A percentile compares a stretch with the other conserved stretches of the same genome.
Evolutionary conservation across 257 asterid genomes (phyloP).

Genomic region (Przewalskia tangutica): DNA sequence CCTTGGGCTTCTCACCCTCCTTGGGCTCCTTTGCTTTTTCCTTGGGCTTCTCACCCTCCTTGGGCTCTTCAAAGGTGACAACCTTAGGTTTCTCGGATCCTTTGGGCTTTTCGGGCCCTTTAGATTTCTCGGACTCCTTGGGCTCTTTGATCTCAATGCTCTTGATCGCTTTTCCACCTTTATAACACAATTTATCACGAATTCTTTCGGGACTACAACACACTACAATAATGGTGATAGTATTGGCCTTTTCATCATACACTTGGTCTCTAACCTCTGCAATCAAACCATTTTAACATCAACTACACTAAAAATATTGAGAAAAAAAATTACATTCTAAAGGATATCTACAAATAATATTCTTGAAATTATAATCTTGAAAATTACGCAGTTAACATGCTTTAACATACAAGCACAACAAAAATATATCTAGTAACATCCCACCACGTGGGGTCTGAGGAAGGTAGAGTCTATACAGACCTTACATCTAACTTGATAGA

Average conservation of each 20-base stretch:
- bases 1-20: conserved; percentile 11
- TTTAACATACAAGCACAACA: no score
- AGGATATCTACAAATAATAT: background rate
- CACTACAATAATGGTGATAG: conserved; percentile 51
- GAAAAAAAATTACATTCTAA: background rate
- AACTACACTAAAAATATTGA: background rate
- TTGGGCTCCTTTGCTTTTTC: background rate
- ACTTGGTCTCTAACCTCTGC: conserved; percentile 70
- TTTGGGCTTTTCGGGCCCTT: conserved; percentile 15
- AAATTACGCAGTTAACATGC: background rate
- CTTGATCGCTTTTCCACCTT: conserved; percentile 47
- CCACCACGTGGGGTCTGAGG: no score
- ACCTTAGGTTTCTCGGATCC: conserved; percentile 22
- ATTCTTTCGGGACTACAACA: conserved; percentile 80
- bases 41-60: conserved; percentile 19
- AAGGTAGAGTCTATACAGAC: no score
- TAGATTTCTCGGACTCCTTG: conserved; percentile 6
- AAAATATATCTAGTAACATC: no score
- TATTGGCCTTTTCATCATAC: conserved; percentile 52
- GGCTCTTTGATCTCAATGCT: conserved; percentile 49
- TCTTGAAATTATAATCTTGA: background rate
- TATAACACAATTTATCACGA: conserved; percentile 56
- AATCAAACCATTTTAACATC: conserved; percentile 7
- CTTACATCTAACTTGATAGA: no score
- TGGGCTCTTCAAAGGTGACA: conserved; percentile 11